Conservation (phyloP, 2,329 filamentous ascomycete species). For the Ophioceras dolichostomum region DNA sequence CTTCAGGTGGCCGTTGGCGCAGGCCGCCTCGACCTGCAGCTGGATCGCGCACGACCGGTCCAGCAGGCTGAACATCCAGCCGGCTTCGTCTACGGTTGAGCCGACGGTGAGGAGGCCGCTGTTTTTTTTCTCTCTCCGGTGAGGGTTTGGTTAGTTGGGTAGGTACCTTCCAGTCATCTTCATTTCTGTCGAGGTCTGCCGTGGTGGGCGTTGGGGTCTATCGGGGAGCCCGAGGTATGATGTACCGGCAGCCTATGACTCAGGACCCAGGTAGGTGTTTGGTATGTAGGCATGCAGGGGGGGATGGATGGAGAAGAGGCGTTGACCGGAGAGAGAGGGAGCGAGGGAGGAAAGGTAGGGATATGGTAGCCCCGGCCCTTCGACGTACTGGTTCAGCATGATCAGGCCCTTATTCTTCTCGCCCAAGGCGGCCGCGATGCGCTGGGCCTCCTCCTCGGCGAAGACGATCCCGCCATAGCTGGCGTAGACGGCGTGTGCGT, state of each 20-base stretch:
- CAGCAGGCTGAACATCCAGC: slow-evolving; percentile 55
- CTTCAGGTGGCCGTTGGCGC: slow-evolving; percentile 26
- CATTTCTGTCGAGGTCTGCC: too few relatives aligned
- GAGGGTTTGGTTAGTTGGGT: not conserved
- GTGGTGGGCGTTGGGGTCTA: too few relatives aligned
- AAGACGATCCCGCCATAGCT: slow-evolving; percentile 44
- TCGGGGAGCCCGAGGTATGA: too few relatives aligned
- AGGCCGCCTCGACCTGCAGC: slow-evolving; percentile 54
- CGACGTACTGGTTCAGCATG: slow-evolving; percentile 47
- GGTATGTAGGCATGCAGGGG: too few relatives aligned
- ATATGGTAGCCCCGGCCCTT: too few relatives aligned
- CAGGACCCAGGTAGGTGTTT: too few relatives aligned
- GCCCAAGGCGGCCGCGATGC: slow-evolving; percentile 52
- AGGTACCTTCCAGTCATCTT: too few relatives aligned
- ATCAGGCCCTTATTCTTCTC: slow-evolving; percentile 46
- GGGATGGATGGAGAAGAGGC: too few relatives aligned
- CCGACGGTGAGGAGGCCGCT: slow-evolving; percentile 57
- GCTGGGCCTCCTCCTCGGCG: slow-evolving; percentile 50
- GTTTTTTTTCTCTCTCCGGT: not conserved
- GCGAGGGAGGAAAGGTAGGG: too few relatives aligned
- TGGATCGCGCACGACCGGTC: slow-evolving; percentile 60
- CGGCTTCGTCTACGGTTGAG: slow-evolving; percentile 60
- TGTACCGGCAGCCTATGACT: too few relatives aligned
- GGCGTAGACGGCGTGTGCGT: slow-evolving; percentile 46
- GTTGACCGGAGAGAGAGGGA: too few relatives aligned